Evolutionary conservation across 2,329 filamentous ascomycete species (phyloP), one percentile per base, ranked within the genome.

Genomic region (Ampelomyces quisqualis): DNA sequence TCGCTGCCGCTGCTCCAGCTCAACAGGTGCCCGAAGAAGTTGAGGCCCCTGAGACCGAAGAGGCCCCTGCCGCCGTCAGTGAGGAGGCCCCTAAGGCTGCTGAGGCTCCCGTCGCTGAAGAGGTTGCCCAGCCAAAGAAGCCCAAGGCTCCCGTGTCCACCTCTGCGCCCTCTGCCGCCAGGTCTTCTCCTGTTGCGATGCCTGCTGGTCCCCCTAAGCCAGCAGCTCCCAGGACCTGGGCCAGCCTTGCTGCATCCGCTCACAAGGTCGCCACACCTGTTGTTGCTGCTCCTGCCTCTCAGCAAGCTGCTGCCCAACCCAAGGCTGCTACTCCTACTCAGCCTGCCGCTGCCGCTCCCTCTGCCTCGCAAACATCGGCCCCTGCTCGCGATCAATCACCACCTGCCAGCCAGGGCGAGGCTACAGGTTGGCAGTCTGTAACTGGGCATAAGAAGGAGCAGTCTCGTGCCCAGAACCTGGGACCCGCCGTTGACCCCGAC

Each of bases 391-490:
- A 68, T 39, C 57, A 64, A 32, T 69, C 67, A 44, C 56, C 63
- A 34, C 47, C 63, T 51, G 41, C 59, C 51, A 62, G 64, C 47
- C 65, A 82, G 77, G 76, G 80, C 54, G 77, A 86, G 47, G 64
- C 73, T 27, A 72, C 77, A 45, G 88, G 88, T 62, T 98, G 93
- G 93, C 91, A 95, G 70, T 91, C 87, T 34, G 91, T 88, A 40
- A 71, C 73, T 43, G 80, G 82, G 40, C 86, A 95, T 70, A 85
- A 85, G 58, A 93, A 93, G 77, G 84, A 88, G 65, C 88, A 93
- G 67, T 85, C 84, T 60, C 82, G 88, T 50, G 80, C 80, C 36
- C 85, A 87, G 69, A 80, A 83, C 39, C 76, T 81, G 56, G 76
- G 81, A 40, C 75, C 75, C 35, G 69, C 76, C 18, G 65, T 73